Evolutionary conservation across 208 protist species (phyloP).

Genomic region (Wallacemonas collosoma): DNA sequence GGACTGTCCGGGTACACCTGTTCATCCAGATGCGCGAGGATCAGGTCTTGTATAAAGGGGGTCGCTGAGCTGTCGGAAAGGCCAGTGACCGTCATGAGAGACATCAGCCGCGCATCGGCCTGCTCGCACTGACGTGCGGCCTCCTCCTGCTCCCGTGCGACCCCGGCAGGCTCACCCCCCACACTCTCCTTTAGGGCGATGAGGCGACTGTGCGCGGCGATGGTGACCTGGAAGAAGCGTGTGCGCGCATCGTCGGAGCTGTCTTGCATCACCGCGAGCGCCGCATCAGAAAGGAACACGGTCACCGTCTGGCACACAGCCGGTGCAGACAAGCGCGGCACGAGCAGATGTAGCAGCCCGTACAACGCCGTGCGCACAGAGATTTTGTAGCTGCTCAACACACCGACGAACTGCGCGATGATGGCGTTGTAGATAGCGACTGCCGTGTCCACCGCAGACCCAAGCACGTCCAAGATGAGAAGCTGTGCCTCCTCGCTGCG

Average conservation of each 20-base stretch:
- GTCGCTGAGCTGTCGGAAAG: conserved; percentile 26
- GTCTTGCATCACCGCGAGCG: conserved; percentile 6
- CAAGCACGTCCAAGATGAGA: conserved; percentile 27
- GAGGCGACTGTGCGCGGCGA: conserved; percentile 6
- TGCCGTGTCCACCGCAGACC: background rate
- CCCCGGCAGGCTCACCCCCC: background rate
- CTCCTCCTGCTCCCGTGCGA: background rate
- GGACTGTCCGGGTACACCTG: conserved; percentile 2
- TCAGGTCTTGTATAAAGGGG: conserved; percentile 34
- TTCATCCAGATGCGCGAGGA: conserved; percentile 51
- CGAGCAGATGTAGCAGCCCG: conserved; percentile 20
- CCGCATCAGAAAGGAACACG: conserved; percentile 22
- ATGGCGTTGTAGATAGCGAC: conserved; percentile 20
- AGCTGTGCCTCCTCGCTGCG: conserved; percentile 19
- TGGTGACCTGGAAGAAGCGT: conserved; percentile 22
- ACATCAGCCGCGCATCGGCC: background rate
- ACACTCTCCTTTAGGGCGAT: background rate
- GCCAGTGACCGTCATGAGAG: conserved; percentile 23
- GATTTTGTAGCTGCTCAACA: conserved; percentile 7
- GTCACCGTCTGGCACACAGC: conserved; percentile 6
- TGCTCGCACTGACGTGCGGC: background rate
- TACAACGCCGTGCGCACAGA: conserved; percentile 24
- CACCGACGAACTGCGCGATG: conserved; percentile 30
- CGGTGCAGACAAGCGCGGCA: conserved; percentile 7
- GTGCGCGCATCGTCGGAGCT: conserved; percentile 22